Conservation (phyloP, 192 early-diverging fungal genomes). For the Coemansia umbellata region DNA sequence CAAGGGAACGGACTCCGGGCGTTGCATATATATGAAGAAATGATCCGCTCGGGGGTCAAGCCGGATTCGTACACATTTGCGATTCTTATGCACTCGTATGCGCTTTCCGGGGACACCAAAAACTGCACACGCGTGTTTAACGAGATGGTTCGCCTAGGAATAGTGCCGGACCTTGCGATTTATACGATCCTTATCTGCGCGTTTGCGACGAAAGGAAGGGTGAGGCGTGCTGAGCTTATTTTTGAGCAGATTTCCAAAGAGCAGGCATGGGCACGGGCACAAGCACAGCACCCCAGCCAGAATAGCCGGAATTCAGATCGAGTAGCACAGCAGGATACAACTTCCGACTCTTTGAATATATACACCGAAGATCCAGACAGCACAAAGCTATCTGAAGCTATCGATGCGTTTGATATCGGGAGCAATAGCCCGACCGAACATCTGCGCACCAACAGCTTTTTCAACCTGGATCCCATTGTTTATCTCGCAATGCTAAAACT, state of each 20-base stretch:
- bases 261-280: conserved; percentile 25
- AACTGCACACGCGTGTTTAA: conserved; percentile 63
- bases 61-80: conserved; percentile 77
- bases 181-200: conserved; percentile 50
- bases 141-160: conserved; percentile 54
- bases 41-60: conserved; percentile 69
- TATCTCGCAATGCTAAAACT: conserved; percentile 49
- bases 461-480: conserved; percentile 41
- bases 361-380: conserved; percentile 22
- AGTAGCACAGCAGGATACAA: too few relatives aligned
- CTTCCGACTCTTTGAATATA: conserved; percentile 18
- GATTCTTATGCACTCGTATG: conserved; percentile 72
- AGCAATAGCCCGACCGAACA: conserved; percentile 3
- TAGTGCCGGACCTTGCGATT: conserved; percentile 32
- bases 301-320: background rate
- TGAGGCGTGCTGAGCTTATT: conserved; percentile 27
- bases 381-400: background rate
- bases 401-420: background rate
- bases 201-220: conserved; percentile 12
- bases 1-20: conserved; percentile 62
- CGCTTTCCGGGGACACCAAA: conserved; percentile 64
- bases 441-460: conserved; percentile 33
- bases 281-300: background rate
- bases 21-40: conserved; percentile 72
- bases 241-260: conserved; percentile 35